Conservation (phyloP, 164 flowering plant species). For the Sedum album region DNA sequence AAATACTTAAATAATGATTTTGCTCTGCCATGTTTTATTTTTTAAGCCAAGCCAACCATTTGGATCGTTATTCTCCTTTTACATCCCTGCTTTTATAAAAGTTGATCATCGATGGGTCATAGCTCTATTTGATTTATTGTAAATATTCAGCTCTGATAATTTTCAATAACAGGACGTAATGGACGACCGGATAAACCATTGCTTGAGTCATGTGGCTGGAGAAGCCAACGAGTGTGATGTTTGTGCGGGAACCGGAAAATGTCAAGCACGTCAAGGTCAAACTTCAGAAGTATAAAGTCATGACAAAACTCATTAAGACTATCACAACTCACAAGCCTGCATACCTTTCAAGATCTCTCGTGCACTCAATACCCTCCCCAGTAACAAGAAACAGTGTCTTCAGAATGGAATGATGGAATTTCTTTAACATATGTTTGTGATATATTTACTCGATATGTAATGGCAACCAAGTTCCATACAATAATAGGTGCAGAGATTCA, state of each 20-base stretch:
- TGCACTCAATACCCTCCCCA: background rate
- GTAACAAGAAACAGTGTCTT: background rate
- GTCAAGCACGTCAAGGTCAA: constrained; percentile 28
- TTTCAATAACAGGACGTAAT: constrained; percentile 65
- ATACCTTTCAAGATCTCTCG: background rate
- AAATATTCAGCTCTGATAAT: background rate
- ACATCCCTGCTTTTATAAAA: background rate
- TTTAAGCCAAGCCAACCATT: background rate
- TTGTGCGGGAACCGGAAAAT: constrained; percentile 78
- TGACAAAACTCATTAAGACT: background rate
- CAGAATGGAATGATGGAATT: background rate
- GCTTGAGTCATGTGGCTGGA: constrained; percentile 72
- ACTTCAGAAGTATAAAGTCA: background rate
- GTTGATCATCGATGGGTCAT: background rate
- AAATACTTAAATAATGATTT: no score
- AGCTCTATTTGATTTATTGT: background rate
- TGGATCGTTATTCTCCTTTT: background rate
- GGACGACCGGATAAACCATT: constrained; percentile 68
- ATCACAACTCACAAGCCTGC: background rate
- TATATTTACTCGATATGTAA: no score
- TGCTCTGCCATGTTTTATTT: background rate
- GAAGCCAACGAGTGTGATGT: constrained; percentile 63
- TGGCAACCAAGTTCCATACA: background rate
- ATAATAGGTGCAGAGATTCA: background rate
- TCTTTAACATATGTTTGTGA: no score